Evolutionary conservation across 208 protist species (phyloP), one percentile per base, ranked within the genome.

Genomic region (Leishmania tarentolae): DNA sequence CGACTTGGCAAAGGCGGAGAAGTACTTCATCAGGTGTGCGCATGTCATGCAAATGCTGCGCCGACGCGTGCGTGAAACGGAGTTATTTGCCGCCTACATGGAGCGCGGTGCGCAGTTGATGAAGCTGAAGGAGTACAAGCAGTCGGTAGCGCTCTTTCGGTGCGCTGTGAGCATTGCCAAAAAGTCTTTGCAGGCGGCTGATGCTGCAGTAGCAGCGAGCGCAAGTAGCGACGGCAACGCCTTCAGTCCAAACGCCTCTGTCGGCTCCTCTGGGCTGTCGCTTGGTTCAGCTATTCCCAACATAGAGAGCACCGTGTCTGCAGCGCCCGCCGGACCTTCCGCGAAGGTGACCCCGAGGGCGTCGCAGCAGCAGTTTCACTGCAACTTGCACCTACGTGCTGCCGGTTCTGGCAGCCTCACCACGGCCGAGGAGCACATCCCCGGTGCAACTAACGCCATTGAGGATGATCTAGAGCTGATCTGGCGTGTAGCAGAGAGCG

Each of bases 101-200:
- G 91, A 96, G 72, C 85, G 94, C 24, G 94, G 94, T 13, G 86
- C 86, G 69, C 92, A 97, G 83, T 90, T 96, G 17, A 82, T 94
- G 80, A 85, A 93, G 61, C 76, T 85, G 50, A 87, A 88, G 68
- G 44, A 90, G 68, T 95, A 94, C 76, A 80, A 71, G 42, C 78
- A 81, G 63, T 84, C 90, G 1, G 88, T 96, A 24, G 70, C 81
- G 47, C 66, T 92, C 44, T 93, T 96, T 61, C 75, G 83, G 42
- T 75, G 78, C 8, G 94, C 94, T 28, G 88, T 95, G 46, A 87
- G 89, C n/a, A 86, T 91, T 42, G 88, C 89, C 28, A 91, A 91
- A 69, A 83, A 80, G 47, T 81, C 85, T 5, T 76, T 91, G 76
- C 74, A 80, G 65, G 75, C 71, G 21, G 82, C 80, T 24, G 83